Conservation (phyloP, 2,329 filamentous ascomycete species). For the Aureobasidium sp. region DNA sequence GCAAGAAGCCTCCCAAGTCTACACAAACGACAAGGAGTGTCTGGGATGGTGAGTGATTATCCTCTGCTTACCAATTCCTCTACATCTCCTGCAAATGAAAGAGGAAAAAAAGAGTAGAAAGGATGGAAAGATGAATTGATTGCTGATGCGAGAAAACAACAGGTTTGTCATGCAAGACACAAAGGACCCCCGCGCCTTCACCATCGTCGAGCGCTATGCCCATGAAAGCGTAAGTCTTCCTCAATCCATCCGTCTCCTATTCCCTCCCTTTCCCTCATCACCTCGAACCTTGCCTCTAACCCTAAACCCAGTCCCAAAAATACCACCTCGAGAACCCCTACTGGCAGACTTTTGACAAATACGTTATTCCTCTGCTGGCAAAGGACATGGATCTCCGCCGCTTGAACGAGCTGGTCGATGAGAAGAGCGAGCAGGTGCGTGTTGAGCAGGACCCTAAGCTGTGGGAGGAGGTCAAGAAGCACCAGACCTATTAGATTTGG, state of each 20-base stretch:
- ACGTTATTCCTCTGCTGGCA: constrained; percentile 62
- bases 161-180: constrained; percentile 76
- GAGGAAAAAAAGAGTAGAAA: background rate
- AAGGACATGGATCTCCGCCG: constrained; percentile 63
- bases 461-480: constrained; percentile 30
- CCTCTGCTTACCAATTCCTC: background rate
- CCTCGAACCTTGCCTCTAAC: background rate
- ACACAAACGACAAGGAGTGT: constrained; percentile 64
- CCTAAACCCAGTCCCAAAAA: constrained; percentile 30
- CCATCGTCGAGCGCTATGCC: constrained; percentile 67
- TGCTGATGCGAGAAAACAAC: background rate
- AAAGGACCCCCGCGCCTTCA: constrained; percentile 62
- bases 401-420: constrained; percentile 53
- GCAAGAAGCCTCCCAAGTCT: constrained; percentile 65
- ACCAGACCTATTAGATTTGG: constrained; percentile 24
- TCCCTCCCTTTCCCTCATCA: constrained; percentile 18
- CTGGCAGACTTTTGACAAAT: constrained; percentile 71
- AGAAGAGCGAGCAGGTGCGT: constrained; percentile 41
- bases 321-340: constrained; percentile 56
- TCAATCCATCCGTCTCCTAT: background rate
- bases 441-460: constrained; percentile 29
- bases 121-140: background rate
- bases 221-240: constrained; percentile 51
- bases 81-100: no score
- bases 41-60: constrained; percentile 28